phyloP scores from a whole-genome alignment of 768 basidiomycete species.

The Macrolepiota albuminosa region DNA sequence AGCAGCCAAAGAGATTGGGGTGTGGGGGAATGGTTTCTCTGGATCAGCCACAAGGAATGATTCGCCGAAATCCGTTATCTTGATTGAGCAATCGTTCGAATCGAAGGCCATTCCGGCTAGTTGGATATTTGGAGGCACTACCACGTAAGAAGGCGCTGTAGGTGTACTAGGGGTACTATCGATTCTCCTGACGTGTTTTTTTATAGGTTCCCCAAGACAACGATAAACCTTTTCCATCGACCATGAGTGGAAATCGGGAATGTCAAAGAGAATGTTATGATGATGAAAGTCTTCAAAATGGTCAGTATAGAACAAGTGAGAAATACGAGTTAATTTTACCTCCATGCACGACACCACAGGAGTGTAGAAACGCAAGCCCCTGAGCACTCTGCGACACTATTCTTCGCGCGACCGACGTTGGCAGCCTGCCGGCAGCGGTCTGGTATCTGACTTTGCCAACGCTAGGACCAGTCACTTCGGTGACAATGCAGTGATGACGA shows the following conservation, averaged over 20 bases:
- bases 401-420: constrained; percentile 44
- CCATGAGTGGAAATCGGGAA: constrained; percentile 3
- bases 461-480: constrained; percentile 79
- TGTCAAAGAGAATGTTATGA: neutral
- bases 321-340: constrained; percentile 39
- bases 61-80: constrained; percentile 9
- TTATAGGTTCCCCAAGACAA: neutral
- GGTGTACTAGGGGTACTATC: neutral
- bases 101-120: constrained; percentile 1
- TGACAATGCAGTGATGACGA: constrained; percentile 78
- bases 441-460: constrained; percentile 52
- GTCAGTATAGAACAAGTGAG: neutral
- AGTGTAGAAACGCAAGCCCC: constrained; percentile 52
- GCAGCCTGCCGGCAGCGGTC: constrained; percentile 36
- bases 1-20: constrained; percentile 5
- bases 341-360: constrained; percentile 64
- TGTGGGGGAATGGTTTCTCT: neutral
- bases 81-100: neutral
- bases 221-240: constrained; percentile 1
- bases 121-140: neutral
- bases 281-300: too few relatives aligned
- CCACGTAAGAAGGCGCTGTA: constrained; percentile 3
- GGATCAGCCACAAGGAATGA: constrained; percentile 2
- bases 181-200: neutral
- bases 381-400: constrained; percentile 49